Evolutionary conservation across 306 rosid genomes (phyloP).

Genomic region (Fagus sylvatica): DNA sequence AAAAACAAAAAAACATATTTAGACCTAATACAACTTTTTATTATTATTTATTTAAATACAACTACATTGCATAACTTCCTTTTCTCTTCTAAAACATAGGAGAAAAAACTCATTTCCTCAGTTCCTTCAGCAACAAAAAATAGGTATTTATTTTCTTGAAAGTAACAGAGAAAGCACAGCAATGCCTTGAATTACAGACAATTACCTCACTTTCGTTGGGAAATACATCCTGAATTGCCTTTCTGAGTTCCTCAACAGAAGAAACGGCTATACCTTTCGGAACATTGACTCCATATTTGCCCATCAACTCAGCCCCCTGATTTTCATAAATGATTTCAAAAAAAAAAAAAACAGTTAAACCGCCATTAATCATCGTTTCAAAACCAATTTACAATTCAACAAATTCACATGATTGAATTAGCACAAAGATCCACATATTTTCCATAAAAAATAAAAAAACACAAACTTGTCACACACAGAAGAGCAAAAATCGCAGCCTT

Average conservation of each 20-base stretch:
- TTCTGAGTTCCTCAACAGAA: slow-evolving; percentile 47
- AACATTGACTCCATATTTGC: slow-evolving; percentile 83
- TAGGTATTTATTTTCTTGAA: neutral
- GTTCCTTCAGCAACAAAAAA: neutral
- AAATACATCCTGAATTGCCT: slow-evolving; percentile 56
- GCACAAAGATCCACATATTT: neutral
- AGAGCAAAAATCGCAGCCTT: no score
- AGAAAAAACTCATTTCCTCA: neutral
- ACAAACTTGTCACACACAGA: neutral
- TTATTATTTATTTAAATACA: neutral
- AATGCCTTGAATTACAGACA: neutral
- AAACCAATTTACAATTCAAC: neutral
- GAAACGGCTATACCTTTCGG: slow-evolving; percentile 52
- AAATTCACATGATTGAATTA: neutral
- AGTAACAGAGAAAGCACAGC: neutral
- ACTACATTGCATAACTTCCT: neutral
- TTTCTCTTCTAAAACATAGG: neutral
- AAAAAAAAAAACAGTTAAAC: neutral
- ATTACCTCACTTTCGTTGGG: slow-evolving; percentile 59
- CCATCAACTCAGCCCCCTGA: slow-evolving; percentile 94
- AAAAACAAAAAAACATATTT: neutral
- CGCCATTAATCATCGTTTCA: slow-evolving; percentile 3
- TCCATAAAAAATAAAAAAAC: neutral
- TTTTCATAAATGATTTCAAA: slow-evolving; percentile 7
- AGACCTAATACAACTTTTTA: neutral